Evolutionary conservation across 106 monocot genomes (phyloP).

Genomic region (Dioscorea alata): DNA sequence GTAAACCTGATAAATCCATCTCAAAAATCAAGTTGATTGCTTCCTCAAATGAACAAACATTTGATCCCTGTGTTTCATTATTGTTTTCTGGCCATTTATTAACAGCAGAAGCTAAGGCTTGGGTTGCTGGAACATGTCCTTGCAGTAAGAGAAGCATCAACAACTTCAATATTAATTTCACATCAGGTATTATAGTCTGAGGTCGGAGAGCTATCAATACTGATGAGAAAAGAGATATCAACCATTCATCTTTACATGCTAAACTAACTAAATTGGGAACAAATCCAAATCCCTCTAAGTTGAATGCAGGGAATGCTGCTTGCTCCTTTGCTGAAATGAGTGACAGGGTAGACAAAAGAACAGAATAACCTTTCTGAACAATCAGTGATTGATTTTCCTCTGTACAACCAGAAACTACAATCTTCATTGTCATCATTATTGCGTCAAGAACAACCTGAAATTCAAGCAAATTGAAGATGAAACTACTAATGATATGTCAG

Average conservation of each 20-base stretch:
- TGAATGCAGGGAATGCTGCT: constrained; percentile 7
- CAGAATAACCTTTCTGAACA: constrained; percentile 48
- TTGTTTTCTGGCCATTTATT: constrained; percentile 62
- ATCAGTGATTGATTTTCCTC: constrained; percentile 54
- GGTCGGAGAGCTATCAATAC: constrained; percentile 64
- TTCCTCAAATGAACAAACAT: constrained; percentile 38
- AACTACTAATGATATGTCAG: not conserved
- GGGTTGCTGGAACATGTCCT: constrained; percentile 64
- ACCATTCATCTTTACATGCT: constrained; percentile 36
- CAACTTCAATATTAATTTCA: constrained; percentile 32
- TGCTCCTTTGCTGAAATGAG: constrained; percentile 11
- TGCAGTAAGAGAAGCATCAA: constrained; percentile 49
- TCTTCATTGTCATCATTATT: constrained; percentile 62
- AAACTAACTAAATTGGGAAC: constrained; percentile 17
- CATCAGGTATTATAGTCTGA: constrained; percentile 48
- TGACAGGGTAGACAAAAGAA: constrained; percentile 28
- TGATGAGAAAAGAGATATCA: constrained; percentile 65
- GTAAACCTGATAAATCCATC: constrained; percentile 17
- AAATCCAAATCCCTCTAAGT: constrained; percentile 24
- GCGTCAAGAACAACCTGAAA: constrained; percentile 52
- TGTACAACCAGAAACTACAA: constrained; percentile 49
- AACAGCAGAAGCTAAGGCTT: constrained; percentile 79
- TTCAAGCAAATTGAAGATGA: not conserved
- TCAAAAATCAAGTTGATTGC: constrained; percentile 41
- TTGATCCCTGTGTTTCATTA: constrained; percentile 16